Evolutionary conservation across 176 grass and related monocot species (phyloP), one percentile per base, ranked within the genome.

Genomic region (Aegilops umbellulata): DNA sequence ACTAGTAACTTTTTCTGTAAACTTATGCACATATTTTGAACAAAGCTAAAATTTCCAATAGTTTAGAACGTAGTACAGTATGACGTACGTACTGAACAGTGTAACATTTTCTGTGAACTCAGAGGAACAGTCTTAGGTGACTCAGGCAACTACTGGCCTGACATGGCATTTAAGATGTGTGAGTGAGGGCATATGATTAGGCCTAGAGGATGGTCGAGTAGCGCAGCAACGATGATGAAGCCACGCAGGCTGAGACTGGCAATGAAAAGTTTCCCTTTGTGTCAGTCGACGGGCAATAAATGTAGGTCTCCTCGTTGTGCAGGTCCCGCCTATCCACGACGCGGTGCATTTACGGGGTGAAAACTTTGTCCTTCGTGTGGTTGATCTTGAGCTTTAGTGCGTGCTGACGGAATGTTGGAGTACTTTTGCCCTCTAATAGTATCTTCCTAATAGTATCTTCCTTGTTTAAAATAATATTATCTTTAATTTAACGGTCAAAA

Each of bases 271-370:
- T 60, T 62, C 42, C 10, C 12, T 15, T 49, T 58, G 44, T 10
- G 69, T 60, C 69, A 74, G 58, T 25, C 34, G 68, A 32, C 23
- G 46, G 34, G 25, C 44, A 85, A 22, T 86, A 84, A 89, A 80
- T 78, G 71, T 7, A 25, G 51, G n/a, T 34, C 15, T 82, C 64
- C 71, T 51, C 38, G 41, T 24, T 60, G 88, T 58, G 58, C 60
- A 30, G 76, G 76, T 57, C 82, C 82, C 67, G 49, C 16, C 38
- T 15, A 69, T 81, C 81, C 29, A 22, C 58, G 4, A 14, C 51
- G 15, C 60, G 39, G 46, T 39, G 75, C 81, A 84, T 15, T 69
- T 25, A 26, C 74, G 65, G 60, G n/a, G 35, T 24, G 79, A 32
- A 41, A 76, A 76, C 27, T 69, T 17, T 22, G 31, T 22, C 16